phyloP scores from a whole-genome alignment of 2,329 filamentous ascomycete species.

The Didymella segeticola region DNA sequence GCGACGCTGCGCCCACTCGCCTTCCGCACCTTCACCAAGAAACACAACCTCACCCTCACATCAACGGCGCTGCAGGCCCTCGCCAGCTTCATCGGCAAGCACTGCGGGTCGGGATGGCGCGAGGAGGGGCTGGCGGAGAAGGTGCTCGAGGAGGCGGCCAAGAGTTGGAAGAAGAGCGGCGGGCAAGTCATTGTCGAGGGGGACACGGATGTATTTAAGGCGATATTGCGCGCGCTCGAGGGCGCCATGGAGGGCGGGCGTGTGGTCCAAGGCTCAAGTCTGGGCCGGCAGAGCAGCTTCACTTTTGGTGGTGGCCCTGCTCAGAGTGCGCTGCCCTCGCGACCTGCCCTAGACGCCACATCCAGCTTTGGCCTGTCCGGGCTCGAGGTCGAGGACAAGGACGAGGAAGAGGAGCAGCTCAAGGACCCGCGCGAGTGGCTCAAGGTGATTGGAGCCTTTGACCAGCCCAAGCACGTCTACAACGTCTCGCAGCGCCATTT shows the following conservation, averaged over 20 bases:
- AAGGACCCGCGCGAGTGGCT: slow-evolving; percentile 82
- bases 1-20: slow-evolving; percentile 87
- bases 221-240: slow-evolving; percentile 83
- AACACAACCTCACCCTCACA: slow-evolving; percentile 91
- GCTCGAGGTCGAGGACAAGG: slow-evolving; percentile 61
- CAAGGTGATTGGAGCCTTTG: slow-evolving; percentile 81
- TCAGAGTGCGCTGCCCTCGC: slow-evolving; percentile 32
- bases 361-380: slow-evolving; percentile 67
- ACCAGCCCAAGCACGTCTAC: slow-evolving; percentile 81
- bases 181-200: slow-evolving; percentile 93
- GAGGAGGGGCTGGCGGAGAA: slow-evolving; percentile 93
- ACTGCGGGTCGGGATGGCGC: slow-evolving; percentile 95
- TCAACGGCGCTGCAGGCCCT: slow-evolving; percentile 85
- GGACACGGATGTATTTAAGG: slow-evolving; percentile 70
- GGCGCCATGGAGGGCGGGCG: slow-evolving; percentile 88
- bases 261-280: slow-evolving; percentile 61
- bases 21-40: slow-evolving; percentile 96
- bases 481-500: slow-evolving; percentile 88
- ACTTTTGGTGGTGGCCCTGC: slow-evolving; percentile 67
- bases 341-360: slow-evolving; percentile 62
- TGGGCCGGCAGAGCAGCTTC: slow-evolving; percentile 70
- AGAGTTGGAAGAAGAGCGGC: slow-evolving; percentile 88
- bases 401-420: slow-evolving; percentile 59
- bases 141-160: slow-evolving; percentile 89
- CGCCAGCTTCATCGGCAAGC: slow-evolving; percentile 86